Evolutionary conservation across 1,284 basidiomycete genomes (phyloP), one percentile per base, ranked within the genome.

Genomic region (Baeospora myosura): DNA sequence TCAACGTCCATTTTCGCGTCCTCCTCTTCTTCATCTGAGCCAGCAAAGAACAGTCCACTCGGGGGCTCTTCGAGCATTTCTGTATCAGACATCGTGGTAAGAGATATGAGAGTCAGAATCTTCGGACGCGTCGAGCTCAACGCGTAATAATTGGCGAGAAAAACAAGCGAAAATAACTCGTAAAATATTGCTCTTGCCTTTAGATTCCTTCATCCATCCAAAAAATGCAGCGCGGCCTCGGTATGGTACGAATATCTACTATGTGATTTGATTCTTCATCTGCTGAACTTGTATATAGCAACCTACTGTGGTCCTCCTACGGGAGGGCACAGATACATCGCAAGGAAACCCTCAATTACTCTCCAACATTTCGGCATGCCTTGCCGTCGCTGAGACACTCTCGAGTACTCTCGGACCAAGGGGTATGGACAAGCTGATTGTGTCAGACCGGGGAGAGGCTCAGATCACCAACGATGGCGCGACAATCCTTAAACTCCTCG

Each of bases 401-500:
- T 80, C 96, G 11, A 93, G 83, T 42, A 98, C 96, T 23, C 79
- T 99, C n/a, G 96, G 96, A 12, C 96, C 96, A 11, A 76, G 96
- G 48, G 96, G 96, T 48, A 98, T 98, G 94, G 95, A 98, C 69
- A 98, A 98, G 65, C 74, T 98, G 43, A 94, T 94, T 51, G 89
- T 95, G 2, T 83, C 82, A 50, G 85, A 90, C 51, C 81, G 92
- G 44, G 94, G 95, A 41, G 84, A 95, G 51, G 91, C 95, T 12
- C 94, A 96, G 66, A 98, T 98, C 60, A 97, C 94, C 21, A 95
- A 98, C 63, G 95, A 98, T 77, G 95, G 95, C 43, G 95, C 95
- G 33, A 98, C 95, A 42, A 96, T 99, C 56, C 74, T 98, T 57
- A 96, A 96, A 64, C 74, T 98, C 36, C 78, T 98, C 47, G 95